phyloP scores from a whole-genome alignment of 2,329 filamentous ascomycete species.

The Pyricularia pennisetigena region DNA sequence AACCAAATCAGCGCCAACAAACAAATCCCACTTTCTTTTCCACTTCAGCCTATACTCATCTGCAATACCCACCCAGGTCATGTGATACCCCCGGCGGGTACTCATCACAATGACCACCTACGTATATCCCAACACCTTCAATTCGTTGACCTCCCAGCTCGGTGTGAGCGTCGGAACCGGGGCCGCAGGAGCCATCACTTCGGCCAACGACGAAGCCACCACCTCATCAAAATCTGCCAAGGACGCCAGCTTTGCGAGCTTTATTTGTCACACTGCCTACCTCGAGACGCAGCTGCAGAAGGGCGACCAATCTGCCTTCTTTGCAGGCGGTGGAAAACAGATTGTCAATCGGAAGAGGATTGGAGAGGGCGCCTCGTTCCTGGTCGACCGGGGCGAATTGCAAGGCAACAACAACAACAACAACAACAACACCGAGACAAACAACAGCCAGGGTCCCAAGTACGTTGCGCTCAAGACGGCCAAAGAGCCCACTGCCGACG shows the following conservation, averaged over 20 bases:
- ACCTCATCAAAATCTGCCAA: background rate
- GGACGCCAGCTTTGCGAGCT: conserved; percentile 6
- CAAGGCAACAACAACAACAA: too few species aligned
- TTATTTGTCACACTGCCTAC: conserved; percentile 9
- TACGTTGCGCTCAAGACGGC: conserved; percentile 10
- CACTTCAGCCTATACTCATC: background rate
- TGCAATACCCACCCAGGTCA: background rate
- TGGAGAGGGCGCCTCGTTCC: conserved; percentile 8
- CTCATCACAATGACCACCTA: background rate
- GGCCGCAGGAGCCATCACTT: background rate
- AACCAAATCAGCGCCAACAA: background rate
- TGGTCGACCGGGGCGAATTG: conserved; percentile 8
- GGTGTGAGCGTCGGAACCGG: background rate
- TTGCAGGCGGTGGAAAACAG: background rate
- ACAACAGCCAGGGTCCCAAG: background rate
- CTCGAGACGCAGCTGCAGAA: conserved; percentile 8
- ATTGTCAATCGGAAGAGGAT: conserved; percentile 6
- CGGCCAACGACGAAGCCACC: background rate
- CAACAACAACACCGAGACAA: too few species aligned
- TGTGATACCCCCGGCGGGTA: background rate
- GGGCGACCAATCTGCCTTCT: conserved; percentile 7
- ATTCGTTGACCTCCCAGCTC: conserved; percentile 4
- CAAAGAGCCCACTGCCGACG: background rate
- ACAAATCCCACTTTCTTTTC: background rate
- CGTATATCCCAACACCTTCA: background rate